phyloP scores from a whole-genome alignment of 192 early-diverging fungal genomes.

The Kappamyces sp. region DNA sequence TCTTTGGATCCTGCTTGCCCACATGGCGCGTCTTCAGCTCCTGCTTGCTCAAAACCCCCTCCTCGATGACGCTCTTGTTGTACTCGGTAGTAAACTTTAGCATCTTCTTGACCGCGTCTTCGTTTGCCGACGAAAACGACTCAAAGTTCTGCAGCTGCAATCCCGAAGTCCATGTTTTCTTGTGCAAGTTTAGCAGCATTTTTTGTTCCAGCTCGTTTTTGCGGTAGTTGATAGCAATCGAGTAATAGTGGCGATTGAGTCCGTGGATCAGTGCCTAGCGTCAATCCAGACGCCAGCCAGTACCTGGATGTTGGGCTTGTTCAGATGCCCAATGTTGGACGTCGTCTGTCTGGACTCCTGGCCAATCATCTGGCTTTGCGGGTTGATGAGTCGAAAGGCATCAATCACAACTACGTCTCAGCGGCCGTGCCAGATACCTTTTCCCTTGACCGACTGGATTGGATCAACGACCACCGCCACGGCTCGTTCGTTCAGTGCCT shows the following conservation, averaged over 20 bases:
- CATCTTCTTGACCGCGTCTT: slow-evolving; percentile 84
- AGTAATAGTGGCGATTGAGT: slow-evolving; percentile 98
- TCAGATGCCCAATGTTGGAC: slow-evolving; percentile 95
- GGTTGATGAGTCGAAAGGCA: slow-evolving; percentile 95
- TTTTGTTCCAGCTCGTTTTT: slow-evolving; percentile 99
- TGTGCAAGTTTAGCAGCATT: slow-evolving; percentile 98
- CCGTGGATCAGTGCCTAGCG: slow-evolving; percentile 88
- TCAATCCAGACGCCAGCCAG: neutral
- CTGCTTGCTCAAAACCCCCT: slow-evolving; percentile 84
- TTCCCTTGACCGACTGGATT: slow-evolving; percentile 99
- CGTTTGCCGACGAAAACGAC: slow-evolving; percentile 75
- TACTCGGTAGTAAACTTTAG: slow-evolving; percentile 83
- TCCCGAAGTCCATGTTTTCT: slow-evolving; percentile 99
- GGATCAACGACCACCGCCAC: slow-evolving; percentile 99
- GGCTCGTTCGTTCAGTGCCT: slow-evolving; percentile 84
- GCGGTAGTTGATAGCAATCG: slow-evolving; percentile 98
- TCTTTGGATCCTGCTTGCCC: slow-evolving; percentile 99
- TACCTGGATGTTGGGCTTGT: slow-evolving; percentile 94
- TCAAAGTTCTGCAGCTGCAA: slow-evolving; percentile 76
- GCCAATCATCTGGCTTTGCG: slow-evolving; percentile 72
- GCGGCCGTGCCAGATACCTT: too few species aligned
- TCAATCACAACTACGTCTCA: slow-evolving; percentile 99
- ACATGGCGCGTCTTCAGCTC: slow-evolving; percentile 98
- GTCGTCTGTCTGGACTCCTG: slow-evolving; percentile 97
- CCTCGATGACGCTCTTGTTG: slow-evolving; percentile 98